phyloP scores from a whole-genome alignment of 495 filamentous ascomycete genomes.

The Hypoxylon rickii region DNA sequence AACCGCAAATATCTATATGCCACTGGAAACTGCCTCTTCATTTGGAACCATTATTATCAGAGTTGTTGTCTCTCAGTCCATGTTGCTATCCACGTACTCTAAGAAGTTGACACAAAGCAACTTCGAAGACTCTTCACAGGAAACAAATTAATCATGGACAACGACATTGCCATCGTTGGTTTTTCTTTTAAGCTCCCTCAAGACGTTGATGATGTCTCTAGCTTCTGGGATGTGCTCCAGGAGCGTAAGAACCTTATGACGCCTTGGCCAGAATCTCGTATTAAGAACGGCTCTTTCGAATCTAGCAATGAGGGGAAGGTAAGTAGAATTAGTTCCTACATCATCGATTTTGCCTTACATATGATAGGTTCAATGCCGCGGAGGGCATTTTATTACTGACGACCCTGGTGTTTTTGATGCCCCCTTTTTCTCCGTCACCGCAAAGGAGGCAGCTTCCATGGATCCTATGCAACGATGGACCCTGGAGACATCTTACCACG shows the following conservation, averaged over 20 bases:
- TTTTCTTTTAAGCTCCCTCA: constrained; percentile 45
- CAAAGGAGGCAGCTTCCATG: constrained; percentile 54
- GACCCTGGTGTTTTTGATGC: constrained; percentile 54
- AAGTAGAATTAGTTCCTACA: not conserved
- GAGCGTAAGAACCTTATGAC: constrained; percentile 43
- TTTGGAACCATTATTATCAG: too few relatives aligned
- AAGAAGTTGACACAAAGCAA: too few relatives aligned
- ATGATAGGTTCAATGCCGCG: constrained; percentile 18
- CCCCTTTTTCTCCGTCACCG: constrained; percentile 61
- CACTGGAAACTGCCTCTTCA: too few relatives aligned
- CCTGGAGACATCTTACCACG: constrained; percentile 58
- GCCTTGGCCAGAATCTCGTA: constrained; percentile 38
- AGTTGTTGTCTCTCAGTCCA: too few relatives aligned
- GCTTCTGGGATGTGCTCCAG: constrained; percentile 43
- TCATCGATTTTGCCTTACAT: not conserved
- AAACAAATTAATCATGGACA: not conserved
- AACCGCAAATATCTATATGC: too few relatives aligned
- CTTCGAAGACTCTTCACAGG: too few relatives aligned
- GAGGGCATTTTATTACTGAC: constrained; percentile 45
- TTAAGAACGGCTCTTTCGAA: constrained; percentile 35
- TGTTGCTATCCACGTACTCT: too few relatives aligned
- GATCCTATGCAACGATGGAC: constrained; percentile 42
- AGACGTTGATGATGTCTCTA: constrained; percentile 37
- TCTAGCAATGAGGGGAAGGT: constrained; percentile 12
- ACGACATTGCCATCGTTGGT: constrained; percentile 43